phyloP scores from a whole-genome alignment of 352 stramenopile genomes.

The Globisporangium nunn region DNA sequence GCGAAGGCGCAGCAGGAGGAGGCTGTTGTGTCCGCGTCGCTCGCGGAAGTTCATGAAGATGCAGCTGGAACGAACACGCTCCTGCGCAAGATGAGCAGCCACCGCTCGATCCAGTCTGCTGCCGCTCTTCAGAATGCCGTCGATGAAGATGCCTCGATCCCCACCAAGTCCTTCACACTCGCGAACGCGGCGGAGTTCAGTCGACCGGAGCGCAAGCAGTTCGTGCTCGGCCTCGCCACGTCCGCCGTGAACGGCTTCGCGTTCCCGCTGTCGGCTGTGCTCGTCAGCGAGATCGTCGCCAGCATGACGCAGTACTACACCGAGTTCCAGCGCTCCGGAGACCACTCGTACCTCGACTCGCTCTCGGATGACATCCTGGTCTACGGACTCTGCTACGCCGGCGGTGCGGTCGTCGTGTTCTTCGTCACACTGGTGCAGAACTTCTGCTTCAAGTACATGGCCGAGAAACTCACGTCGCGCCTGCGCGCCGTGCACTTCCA shows the following conservation, averaged over 20 bases:
- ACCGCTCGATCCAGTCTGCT: background rate
- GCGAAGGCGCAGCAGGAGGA: constrained; percentile 12
- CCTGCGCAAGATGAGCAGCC: background rate
- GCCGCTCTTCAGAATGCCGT: background rate
- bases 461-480: constrained; percentile 42
- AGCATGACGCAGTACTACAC: constrained; percentile 29
- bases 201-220: constrained; percentile 28
- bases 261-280: constrained; percentile 21
- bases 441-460: constrained; percentile 37
- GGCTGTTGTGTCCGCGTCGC: constrained; percentile 8
- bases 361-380: constrained; percentile 18
- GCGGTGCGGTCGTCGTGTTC: constrained; percentile 22
- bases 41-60: background rate
- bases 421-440: constrained; percentile 24
- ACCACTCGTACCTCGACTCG: constrained; percentile 15
- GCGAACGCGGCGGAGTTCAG: constrained; percentile 21
- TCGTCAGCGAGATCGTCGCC: constrained; percentile 28
- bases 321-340: constrained; percentile 15
- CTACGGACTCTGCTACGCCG: constrained; percentile 28
- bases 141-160: background rate
- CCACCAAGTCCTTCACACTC: constrained; percentile 17
- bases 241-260: constrained; percentile 27
- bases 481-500: constrained; percentile 42
- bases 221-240: constrained; percentile 23
- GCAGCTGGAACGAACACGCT: background rate